A percentile compares a stretch with the other conserved stretches of the same genome.
phyloP scores from a whole-genome alignment of 192 early-diverging fungal species.

The Backusella macrospora region DNA sequence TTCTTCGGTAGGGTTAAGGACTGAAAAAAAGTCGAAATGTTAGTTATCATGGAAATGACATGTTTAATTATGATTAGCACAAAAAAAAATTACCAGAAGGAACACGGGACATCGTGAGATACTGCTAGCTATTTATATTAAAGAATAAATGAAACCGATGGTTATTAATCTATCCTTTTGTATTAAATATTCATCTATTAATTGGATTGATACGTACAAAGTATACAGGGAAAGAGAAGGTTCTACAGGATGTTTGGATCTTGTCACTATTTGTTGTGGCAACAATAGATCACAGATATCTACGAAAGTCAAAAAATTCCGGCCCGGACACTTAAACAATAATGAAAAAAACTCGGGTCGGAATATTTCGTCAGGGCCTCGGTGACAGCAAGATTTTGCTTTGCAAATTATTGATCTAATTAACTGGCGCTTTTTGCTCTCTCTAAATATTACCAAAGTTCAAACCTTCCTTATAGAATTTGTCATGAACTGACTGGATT shows the following conservation, averaged over 20 bases:
- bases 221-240: slow-evolving; percentile 31
- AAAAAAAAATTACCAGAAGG: slow-evolving; percentile 29
- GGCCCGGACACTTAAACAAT: background rate
- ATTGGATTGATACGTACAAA: slow-evolving; percentile 22
- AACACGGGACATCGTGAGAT: slow-evolving; percentile 37
- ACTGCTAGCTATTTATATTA: slow-evolving; percentile 12
- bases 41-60: background rate
- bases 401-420: no score
- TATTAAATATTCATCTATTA: background rate
- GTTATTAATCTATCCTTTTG: slow-evolving; percentile 17
- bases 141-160: background rate
- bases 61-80: background rate
- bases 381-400: background rate
- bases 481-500: background rate
- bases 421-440: no score
- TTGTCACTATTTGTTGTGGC: background rate
- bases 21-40: slow-evolving; percentile 8
- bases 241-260: slow-evolving; percentile 8
- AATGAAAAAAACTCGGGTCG: background rate
- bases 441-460: background rate
- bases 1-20: slow-evolving; percentile 84
- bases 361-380: background rate
- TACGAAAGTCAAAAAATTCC: background rate
- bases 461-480: background rate
- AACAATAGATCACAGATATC: background rate